A percentile compares a stretch with the other conserved stretches of the same genome.
phyloP scores from a whole-genome alignment of 23 red algal species.

The Pyropia yezoensis region DNA sequence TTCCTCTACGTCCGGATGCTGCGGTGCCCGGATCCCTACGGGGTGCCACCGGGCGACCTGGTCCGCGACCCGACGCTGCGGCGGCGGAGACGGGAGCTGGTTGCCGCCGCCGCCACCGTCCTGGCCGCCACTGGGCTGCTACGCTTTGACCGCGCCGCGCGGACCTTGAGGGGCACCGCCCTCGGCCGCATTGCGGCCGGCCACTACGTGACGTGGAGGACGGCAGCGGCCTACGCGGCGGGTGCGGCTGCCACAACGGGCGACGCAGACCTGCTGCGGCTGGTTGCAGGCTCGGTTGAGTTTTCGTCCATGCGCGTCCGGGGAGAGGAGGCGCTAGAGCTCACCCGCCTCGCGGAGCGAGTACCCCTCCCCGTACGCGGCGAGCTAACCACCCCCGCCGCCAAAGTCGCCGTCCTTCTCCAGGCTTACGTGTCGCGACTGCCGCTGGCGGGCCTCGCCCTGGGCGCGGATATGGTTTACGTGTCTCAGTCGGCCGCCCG shows the following conservation, averaged over 20 bases:
- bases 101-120: slow-evolving; percentile 42
- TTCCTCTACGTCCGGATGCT: slow-evolving; percentile 89
- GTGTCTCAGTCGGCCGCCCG: slow-evolving; percentile 64
- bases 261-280: slow-evolving; percentile 67
- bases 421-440: slow-evolving; percentile 73
- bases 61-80: slow-evolving; percentile 36
- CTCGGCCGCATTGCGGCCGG: slow-evolving; percentile 71
- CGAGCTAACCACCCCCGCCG: slow-evolving; percentile 44
- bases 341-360: slow-evolving; percentile 48
- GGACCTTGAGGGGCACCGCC: slow-evolving; percentile 40
- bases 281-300: slow-evolving; percentile 60
- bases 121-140: slow-evolving; percentile 58
- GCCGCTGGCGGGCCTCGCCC: slow-evolving; percentile 32
- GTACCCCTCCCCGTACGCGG: slow-evolving; percentile 63
- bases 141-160: slow-evolving; percentile 36
- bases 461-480: slow-evolving; percentile 67
- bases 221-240: slow-evolving; percentile 39
- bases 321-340: slow-evolving; percentile 89
- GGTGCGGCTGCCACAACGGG: slow-evolving; percentile 22
- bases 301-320: slow-evolving; percentile 70
- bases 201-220: slow-evolving; percentile 63
- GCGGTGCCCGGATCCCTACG: slow-evolving; percentile 52
- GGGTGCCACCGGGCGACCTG: slow-evolving; percentile 40
- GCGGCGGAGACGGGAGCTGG: slow-evolving; percentile 34
- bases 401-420: slow-evolving; percentile 79